Conservation (phyloP, 1,284 basidiomycete genomes). For the Sporisorium exsertum region DNA sequence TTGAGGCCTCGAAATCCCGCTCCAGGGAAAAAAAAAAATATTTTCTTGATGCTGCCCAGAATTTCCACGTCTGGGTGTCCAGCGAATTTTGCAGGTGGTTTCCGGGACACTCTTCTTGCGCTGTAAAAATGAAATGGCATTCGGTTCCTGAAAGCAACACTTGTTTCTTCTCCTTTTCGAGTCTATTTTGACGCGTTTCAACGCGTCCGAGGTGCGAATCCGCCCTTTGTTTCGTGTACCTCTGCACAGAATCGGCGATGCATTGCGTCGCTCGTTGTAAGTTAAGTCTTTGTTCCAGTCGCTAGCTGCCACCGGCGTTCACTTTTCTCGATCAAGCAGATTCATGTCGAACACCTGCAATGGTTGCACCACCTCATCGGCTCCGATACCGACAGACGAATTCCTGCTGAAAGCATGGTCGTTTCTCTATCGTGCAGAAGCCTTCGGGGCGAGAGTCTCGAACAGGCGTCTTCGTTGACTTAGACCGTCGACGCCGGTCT, state of each 20-base stretch:
- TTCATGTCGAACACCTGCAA: not conserved
- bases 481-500: not conserved
- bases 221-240: not conserved
- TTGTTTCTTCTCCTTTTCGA: conserved; percentile 2
- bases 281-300: too few species aligned
- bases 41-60: not conserved
- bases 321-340: too few species aligned
- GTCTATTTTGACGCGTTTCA: not conserved
- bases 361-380: not conserved
- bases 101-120: not conserved
- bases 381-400: too few species aligned
- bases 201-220: conserved; percentile 22
- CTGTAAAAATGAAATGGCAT: not conserved
- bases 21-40: not conserved
- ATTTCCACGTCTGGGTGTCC: not conserved
- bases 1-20: not conserved
- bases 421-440: too few species aligned
- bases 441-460: too few species aligned
- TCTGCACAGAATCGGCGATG: conserved; percentile 1
- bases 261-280: not conserved
- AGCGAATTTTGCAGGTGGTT: conserved; percentile 1
- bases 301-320: not conserved
- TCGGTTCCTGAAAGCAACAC: conserved; percentile 24
- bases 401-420: too few species aligned
- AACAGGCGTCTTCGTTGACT: not conserved